Percentiles rank a stretch among this genome's conserved stretches.
phyloP scores from a whole-genome alignment of 495 filamentous ascomycete species.

The Trichoderma parareesei region DNA sequence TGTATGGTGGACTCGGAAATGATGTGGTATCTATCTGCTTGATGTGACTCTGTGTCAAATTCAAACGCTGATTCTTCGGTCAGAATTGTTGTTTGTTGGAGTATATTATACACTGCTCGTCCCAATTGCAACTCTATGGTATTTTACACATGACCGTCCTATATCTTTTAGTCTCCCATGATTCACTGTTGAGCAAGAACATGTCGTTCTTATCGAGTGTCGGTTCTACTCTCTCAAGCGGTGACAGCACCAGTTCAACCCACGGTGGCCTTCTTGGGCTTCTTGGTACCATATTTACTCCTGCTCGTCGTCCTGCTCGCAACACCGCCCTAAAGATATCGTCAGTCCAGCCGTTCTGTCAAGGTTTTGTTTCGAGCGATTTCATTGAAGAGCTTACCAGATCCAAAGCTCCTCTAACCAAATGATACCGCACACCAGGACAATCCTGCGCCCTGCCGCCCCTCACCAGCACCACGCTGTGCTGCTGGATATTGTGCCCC shows the following conservation, averaged over 20 bases:
- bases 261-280: constrained; percentile 68
- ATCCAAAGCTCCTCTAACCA: constrained; percentile 89
- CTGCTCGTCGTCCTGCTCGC: constrained; percentile 69
- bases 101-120: not conserved
- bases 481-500: constrained; percentile 98
- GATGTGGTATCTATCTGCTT: not conserved
- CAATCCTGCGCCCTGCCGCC: constrained; percentile 93
- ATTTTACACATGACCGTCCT: not conserved
- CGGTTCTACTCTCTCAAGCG: not conserved
- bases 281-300: constrained; percentile 98
- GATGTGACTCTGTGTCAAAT: too few relatives aligned
- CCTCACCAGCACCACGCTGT: constrained; percentile 89
- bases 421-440: constrained; percentile 92
- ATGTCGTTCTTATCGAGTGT: not conserved
- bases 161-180: not conserved
- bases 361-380: too few relatives aligned
- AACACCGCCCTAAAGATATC: constrained; percentile 69
- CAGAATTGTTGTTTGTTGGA: not conserved
- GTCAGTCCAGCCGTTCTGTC: not conserved
- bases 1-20: not conserved
- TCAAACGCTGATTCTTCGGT: not conserved
- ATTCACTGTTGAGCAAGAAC: not conserved
- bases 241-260: constrained; percentile 15
- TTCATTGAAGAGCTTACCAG: constrained; percentile 53
- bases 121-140: not conserved